Evolutionary conservation across 208 protist species (phyloP), one percentile per base, ranked within the genome.

Genomic region (Trypanosoma lewisi): DNA sequence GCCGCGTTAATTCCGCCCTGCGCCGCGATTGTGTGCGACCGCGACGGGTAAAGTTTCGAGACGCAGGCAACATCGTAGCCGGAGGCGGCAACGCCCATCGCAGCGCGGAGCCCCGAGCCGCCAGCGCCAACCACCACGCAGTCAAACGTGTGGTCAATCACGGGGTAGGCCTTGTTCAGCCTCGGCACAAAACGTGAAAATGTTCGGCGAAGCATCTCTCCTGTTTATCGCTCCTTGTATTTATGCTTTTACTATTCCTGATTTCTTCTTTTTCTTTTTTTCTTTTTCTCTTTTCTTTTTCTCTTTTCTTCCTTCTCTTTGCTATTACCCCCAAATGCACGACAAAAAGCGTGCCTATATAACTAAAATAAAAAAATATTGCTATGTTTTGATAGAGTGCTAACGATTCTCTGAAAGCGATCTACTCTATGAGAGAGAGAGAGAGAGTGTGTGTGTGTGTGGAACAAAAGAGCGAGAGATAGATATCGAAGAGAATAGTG

Each of bases 1-100:
- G 98, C 98, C 12, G 98, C 98, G 84, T 99, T 99, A 67, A 99
- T 98, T 55, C 98, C 98, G 44, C 98, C 98, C 82, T 99, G 98
- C 12, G 98, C 98, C 11, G 98, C 98, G 37, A 99, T 98, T 17
- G 98, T 99, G 93, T 99, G 98, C 27, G 98, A 99, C 59, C 98
- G 91, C 2, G 98, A 99, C 8, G 98, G 98, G 83, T 99, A 99
- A 7, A 99, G 83, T 82, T 99, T 99, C 8, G 96, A 96, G 47
- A 99, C 91, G 87, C 98, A 99, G 33, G 98, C 98, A 5, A 97
- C 96, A 52, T 99, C 98, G 78, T 98, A 98, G 63, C 98, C 98
- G 28, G 97, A 91, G 60, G 98, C 94, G 19, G 97, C 95, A 14
- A 99, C 87, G 50, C 98, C 98, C 82, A 99, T 97, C 30, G 98